Base-by-base conservation (phyloP, 2,329 filamentous ascomycete species). In the Whalleya microplaca region DNA sequence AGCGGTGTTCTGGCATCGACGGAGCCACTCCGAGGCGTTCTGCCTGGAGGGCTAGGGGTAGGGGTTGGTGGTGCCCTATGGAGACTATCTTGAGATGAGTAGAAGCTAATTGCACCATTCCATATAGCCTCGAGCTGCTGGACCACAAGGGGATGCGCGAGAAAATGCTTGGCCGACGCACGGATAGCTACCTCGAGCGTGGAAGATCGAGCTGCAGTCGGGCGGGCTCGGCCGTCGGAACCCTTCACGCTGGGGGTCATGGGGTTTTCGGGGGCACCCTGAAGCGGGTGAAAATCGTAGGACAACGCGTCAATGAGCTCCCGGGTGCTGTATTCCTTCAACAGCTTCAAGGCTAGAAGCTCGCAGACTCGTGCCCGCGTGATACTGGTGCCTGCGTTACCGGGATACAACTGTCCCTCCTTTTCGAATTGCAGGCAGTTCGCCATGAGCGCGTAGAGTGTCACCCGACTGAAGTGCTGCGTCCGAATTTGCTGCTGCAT, bases 121-220 rank as follows among this genome's bases (percentile, higher is more conserved):
- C 94, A 98, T 59, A 98, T 96, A 44, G 92, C 93, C 73, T 97
- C 92, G n/a, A 98, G 80, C 70, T 97, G 93, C 72, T 96, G 92
- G 8, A 97, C 89, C 0, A 97, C 92, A 2, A 97, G 80, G 0
- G 94, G 93, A 69, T 97, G 93, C 8, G 94, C 90, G 4, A 98
- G 80, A 65, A 97, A 96, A 65, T 92, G 89, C 75, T 98, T 97
- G 20, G 94, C 91, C 61, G 93, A 93, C 19, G 93, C 92, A 64
- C 92, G 87, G 67, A 98, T 97, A 58, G 94, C 93, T 55, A 98
- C 88, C 75, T 97, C 94, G 29, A 97, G 84, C 7, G 93, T 93
- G 8, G 93, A 97, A 16, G 94, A 93, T 56, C 94, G 85, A 23
- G 90, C 89, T 43, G 86, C 85, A 45, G 83, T 83, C 14, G 78